These are phyloP conservation scores for Lactarius pseudohatsudake DNA, from an alignment of 768 basidiomycete genomes.

Conservation along the genomic window DNA sequence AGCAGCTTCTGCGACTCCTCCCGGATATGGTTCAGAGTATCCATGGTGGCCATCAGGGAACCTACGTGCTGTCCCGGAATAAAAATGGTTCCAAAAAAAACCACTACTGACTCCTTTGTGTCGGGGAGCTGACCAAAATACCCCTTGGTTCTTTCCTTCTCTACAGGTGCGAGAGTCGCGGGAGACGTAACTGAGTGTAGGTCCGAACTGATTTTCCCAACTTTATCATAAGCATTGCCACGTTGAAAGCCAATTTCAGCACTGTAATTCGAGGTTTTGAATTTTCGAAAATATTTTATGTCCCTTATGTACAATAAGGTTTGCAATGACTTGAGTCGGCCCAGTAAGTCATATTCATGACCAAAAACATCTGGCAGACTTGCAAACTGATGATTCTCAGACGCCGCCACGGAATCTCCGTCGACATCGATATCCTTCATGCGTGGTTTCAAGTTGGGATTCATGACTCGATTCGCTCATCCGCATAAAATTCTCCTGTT, in stretches of 20 bases:
- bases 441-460: background rate
- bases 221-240: too few species aligned
- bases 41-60: background rate
- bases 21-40: background rate
- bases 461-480: background rate
- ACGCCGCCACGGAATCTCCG: background rate
- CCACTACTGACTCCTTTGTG: background rate
- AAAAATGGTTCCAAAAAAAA: too few species aligned
- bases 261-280: background rate
- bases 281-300: background rate
- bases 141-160: background rate
- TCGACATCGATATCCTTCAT: background rate
- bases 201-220: background rate
- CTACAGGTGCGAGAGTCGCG: background rate
- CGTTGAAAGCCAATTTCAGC: background rate
- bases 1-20: background rate
- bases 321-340: background rate
- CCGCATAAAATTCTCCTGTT: background rate
- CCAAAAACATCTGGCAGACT: background rate
- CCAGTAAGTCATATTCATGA: background rate
- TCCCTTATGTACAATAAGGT: too few species aligned
- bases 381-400: background rate
- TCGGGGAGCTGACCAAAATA: background rate
- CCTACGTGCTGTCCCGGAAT: too few species aligned
- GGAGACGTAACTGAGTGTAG: background rate